Percentiles rank a stretch among this genome's conserved stretches.
Evolutionary conservation across 2,329 filamentous ascomycete species (phyloP).

Genomic region (Diaporthe humulicola): DNA sequence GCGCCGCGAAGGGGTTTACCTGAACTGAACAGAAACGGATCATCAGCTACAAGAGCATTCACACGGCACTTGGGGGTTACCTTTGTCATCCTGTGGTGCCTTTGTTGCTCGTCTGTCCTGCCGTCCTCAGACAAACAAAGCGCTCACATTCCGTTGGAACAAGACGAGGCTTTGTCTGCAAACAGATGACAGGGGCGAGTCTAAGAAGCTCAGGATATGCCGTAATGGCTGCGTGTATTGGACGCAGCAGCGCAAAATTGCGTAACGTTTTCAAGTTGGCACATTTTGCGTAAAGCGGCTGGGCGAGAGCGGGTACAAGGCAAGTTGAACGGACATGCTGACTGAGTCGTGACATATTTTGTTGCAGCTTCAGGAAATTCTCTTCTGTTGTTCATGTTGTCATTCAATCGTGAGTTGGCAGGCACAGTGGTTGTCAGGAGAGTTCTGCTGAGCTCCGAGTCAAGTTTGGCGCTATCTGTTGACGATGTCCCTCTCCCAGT

Average conservation of each 20-base stretch:
- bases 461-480: constrained; percentile 43
- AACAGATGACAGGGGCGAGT: neutral
- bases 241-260: constrained; percentile 26
- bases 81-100: constrained; percentile 16
- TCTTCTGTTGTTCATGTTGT: constrained; percentile 38
- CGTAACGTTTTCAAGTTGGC: constrained; percentile 33
- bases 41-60: constrained; percentile 30
- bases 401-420: constrained; percentile 39
- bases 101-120: constrained; percentile 12
- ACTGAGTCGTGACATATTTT: constrained; percentile 33
- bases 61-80: constrained; percentile 22
- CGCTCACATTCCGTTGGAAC: neutral
- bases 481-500: constrained; percentile 39
- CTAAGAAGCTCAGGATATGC: constrained; percentile 10
- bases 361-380: constrained; percentile 33
- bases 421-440: constrained; percentile 42
- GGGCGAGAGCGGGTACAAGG: constrained; percentile 36
- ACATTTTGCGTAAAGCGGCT: constrained; percentile 34
- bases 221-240: constrained; percentile 9
- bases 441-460: constrained; percentile 42
- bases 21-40: constrained; percentile 19
- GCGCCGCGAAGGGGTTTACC: constrained; percentile 2
- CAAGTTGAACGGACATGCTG: constrained; percentile 39
- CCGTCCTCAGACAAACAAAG: constrained; percentile 18
- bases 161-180: constrained; percentile 9